phyloP scores from a whole-genome alignment of 2,329 filamentous ascomycete species.

The Lachnellula arida region DNA sequence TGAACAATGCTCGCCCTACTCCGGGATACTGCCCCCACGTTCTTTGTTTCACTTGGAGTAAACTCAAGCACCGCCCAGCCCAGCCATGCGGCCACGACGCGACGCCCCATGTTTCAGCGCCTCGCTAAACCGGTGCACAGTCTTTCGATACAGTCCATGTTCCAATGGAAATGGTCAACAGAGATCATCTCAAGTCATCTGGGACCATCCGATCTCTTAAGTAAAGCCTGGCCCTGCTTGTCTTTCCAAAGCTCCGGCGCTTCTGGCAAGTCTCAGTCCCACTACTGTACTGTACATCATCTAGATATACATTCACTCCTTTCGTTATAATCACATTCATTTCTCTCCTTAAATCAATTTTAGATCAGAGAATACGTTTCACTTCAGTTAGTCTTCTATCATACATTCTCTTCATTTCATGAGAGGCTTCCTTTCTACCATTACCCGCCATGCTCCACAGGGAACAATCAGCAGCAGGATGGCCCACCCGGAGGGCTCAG shows the following conservation, averaged over 20 bases:
- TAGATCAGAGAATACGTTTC: too few relatives aligned
- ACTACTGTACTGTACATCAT: neutral
- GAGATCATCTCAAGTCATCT: neutral
- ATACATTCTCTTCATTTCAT: neutral
- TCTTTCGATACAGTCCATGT: neutral
- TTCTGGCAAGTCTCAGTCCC: neutral
- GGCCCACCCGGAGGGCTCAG: constrained; percentile 14
- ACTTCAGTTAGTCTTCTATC: neutral
- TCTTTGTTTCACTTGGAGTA: neutral
- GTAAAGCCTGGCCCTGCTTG: neutral
- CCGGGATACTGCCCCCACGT: neutral
- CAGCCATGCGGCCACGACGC: neutral
- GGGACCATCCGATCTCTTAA: neutral
- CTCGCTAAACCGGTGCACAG: neutral
- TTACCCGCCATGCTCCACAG: constrained; percentile 6
- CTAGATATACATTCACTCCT: neutral
- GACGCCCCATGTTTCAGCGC: neutral
- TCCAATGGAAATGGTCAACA: neutral
- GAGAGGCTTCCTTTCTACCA: neutral
- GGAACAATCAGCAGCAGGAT: constrained; percentile 12
- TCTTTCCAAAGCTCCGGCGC: neutral
- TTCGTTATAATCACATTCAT: neutral
- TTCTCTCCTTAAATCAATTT: neutral
- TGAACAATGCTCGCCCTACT: neutral
- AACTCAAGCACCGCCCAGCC: neutral